Evolutionary conservation across 2,329 filamentous ascomycete genomes (phyloP).

Genomic region (Fusarium sp.): DNA sequence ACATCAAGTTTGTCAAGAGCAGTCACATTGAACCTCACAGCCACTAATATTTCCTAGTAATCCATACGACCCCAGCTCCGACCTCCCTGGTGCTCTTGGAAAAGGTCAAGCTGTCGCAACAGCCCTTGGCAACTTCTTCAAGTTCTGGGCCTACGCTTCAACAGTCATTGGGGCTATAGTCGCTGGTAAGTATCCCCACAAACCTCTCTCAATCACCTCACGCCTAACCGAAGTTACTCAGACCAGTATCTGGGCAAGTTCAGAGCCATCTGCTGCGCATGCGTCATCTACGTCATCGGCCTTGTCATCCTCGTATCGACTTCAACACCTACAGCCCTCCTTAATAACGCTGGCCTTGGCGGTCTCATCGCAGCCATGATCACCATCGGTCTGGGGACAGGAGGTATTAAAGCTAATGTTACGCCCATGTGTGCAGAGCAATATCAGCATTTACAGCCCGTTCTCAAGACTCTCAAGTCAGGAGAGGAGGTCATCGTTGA

Average conservation of each 20-base stretch:
- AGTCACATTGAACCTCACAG: too few relatives aligned
- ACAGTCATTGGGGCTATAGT: background rate
- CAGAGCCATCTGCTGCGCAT: background rate
- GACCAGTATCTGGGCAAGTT: slow-evolving; percentile 7
- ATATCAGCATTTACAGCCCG: background rate
- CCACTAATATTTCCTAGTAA: too few relatives aligned
- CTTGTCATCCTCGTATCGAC: slow-evolving; percentile 1
- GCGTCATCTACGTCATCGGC: background rate
- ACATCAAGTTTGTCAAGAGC: slow-evolving; percentile 19
- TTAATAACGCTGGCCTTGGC: background rate
- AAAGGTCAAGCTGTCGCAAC: background rate
- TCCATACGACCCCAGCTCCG: background rate
- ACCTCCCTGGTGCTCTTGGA: background rate
- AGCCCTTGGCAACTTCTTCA: slow-evolving; percentile 8
- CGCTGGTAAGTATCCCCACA: background rate
- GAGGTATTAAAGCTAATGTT: background rate
- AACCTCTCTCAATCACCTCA: accelerated
- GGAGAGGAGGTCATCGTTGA: slow-evolving; percentile 1
- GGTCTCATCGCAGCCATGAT: background rate
- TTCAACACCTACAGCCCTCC: background rate
- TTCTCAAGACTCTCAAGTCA: slow-evolving; percentile 4
- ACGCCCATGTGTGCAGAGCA: slow-evolving; percentile 8
- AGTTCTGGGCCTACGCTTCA: slow-evolving; percentile 4
- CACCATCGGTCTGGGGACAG: background rate
- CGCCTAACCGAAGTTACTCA: background rate